These are phyloP conservation scores for Talaromyces rugulosus DNA, from an alignment of 2,329 filamentous ascomycete genomes.

Conservation along the genomic window DNA sequence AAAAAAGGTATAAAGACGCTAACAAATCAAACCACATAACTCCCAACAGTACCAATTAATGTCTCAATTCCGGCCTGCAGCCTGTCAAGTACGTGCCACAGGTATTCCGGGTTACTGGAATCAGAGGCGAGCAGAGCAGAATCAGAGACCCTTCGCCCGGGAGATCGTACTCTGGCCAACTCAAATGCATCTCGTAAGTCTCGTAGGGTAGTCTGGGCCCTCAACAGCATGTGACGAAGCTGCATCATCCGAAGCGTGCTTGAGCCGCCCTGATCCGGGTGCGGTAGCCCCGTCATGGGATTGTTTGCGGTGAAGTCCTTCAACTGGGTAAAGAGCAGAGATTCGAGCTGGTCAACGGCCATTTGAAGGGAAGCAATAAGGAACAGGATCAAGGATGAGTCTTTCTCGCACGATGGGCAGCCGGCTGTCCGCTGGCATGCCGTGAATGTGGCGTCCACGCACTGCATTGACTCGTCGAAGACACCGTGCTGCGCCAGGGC, in stretches of 20 bases:
- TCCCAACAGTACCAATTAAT: not conserved
- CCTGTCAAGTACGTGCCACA: conserved; percentile 4
- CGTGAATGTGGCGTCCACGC: not conserved
- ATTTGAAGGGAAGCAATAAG: conserved; percentile 10
- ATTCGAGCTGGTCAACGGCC: conserved; percentile 6
- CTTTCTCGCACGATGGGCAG: conserved; percentile 13
- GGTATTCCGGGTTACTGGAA: conserved; percentile 1
- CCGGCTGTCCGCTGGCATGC: conserved; percentile 8
- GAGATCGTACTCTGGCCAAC: not conserved
- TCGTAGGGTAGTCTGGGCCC: conserved; percentile 2
- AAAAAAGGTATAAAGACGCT: not conserved
- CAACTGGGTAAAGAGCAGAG: not conserved
- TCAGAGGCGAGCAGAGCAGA: not conserved
- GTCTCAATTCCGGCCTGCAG: conserved; percentile 6
- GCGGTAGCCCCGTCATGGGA: not conserved
- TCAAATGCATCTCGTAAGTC: not conserved
- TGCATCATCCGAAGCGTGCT: not conserved
- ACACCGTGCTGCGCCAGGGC: not conserved
- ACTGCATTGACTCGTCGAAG: conserved; percentile 7
- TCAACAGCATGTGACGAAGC: conserved; percentile 11
- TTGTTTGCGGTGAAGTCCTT: not conserved
- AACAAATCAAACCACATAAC: not conserved
- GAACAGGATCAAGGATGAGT: conserved; percentile 5
- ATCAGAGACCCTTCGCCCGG: conserved; percentile 3
- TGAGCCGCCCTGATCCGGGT: not conserved